phyloP scores from a whole-genome alignment of 768 basidiomycete genomes.

The Heimioporus sp. region DNA sequence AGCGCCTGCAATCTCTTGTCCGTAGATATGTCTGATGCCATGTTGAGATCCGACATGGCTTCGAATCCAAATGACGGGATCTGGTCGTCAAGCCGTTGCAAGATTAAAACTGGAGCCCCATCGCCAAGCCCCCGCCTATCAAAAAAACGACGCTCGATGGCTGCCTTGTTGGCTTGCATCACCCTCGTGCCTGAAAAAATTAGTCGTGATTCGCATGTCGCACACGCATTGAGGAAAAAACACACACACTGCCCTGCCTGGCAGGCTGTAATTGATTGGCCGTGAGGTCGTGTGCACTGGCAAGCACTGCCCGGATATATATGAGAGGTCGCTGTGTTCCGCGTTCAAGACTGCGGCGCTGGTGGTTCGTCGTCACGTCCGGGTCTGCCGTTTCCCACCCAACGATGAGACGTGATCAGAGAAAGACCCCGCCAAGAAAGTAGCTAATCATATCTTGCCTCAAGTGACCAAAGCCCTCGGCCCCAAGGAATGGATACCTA shows the following conservation, averaged over 20 bases:
- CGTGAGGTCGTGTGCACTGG: too few species aligned
- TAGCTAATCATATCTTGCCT: slow-evolving; percentile 16
- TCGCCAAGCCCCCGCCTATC: slow-evolving; percentile 5
- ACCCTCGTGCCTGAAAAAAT: slow-evolving; percentile 7
- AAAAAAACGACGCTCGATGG: not conserved
- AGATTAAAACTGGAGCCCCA: slow-evolving; percentile 5
- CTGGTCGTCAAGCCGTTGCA: slow-evolving; percentile 1
- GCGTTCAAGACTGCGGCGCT: not conserved
- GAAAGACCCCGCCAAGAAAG: not conserved
- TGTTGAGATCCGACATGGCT: not conserved
- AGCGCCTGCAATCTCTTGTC: not conserved
- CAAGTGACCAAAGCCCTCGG: slow-evolving; percentile 20
- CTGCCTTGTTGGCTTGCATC: not conserved
- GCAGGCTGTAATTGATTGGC: too few species aligned
- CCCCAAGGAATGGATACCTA: slow-evolving; percentile 22
- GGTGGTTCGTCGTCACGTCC: not conserved
- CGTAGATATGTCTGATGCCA: not conserved
- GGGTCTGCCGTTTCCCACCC: slow-evolving; percentile 8
- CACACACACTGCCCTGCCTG: too few species aligned
- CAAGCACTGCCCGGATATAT: too few species aligned
- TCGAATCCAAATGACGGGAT: not conserved
- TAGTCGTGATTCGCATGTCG: slow-evolving; percentile 20
- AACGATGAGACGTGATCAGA: not conserved
- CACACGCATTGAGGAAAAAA: too few species aligned
- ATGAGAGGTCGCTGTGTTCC: not conserved